A percentile compares a stretch with the other conserved stretches of the same genome.
Evolutionary conservation across 202 grass and related monocot species (phyloP).

Genomic region (Panicum virgatum): DNA sequence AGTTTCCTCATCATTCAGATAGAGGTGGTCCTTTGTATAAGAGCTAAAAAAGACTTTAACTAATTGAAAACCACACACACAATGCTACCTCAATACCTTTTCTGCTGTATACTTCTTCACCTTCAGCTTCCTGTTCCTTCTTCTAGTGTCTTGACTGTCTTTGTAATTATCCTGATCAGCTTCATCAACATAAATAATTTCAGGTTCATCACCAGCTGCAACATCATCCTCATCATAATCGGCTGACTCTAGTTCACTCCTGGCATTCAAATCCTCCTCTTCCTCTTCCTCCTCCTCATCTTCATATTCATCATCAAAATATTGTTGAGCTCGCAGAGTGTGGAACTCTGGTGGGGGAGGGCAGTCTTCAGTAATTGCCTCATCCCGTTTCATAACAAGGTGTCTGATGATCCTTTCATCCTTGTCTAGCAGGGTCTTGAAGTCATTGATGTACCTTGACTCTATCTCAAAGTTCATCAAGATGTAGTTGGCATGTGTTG

Average conservation of each 20-base stretch:
- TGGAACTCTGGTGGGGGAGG: slow-evolving; percentile 74
- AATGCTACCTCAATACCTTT: slow-evolving; percentile 58
- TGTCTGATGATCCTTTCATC: slow-evolving; percentile 92
- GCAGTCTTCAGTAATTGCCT: slow-evolving; percentile 73
- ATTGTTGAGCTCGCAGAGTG: slow-evolving; percentile 52
- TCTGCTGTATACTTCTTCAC: slow-evolving; percentile 39
- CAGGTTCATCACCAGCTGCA: slow-evolving; percentile 28
- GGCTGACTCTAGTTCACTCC: slow-evolving; percentile 26
- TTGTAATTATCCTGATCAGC: slow-evolving; percentile 36
- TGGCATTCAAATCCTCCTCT: slow-evolving; percentile 27
- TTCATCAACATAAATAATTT: slow-evolving; percentile 62
- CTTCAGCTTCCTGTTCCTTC: slow-evolving; percentile 42
- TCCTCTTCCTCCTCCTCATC: slow-evolving; percentile 37
- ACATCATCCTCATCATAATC: slow-evolving; percentile 32
- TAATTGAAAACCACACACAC: neutral
- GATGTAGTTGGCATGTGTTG: slow-evolving; percentile 80
- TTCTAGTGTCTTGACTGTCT: slow-evolving; percentile 36
- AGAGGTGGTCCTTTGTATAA: slow-evolving; percentile 31
- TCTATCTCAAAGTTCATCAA: slow-evolving; percentile 99
- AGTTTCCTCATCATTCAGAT: slow-evolving; percentile 30
- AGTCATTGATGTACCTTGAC: slow-evolving; percentile 77
- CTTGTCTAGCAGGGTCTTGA: slow-evolving; percentile 87
- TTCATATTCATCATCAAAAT: slow-evolving; percentile 54
- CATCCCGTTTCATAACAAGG: slow-evolving; percentile 76
- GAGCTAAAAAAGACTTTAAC: slow-evolving; percentile 31